Conservation (phyloP, 1,284 basidiomycete species). For the Coniferiporia sulphurascens region DNA sequence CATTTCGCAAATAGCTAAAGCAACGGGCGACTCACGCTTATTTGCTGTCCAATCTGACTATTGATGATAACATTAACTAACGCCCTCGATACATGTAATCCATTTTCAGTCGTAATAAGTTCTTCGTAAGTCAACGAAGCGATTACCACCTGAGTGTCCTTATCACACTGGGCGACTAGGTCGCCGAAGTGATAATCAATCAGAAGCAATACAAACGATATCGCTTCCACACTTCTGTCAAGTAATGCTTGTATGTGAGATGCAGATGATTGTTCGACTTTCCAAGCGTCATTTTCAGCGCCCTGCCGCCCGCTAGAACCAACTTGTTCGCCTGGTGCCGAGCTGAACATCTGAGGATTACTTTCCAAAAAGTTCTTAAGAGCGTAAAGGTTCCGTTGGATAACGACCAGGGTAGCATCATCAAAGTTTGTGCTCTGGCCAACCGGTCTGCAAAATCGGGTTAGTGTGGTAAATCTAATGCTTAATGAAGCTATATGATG, state of each 20-base stretch:
- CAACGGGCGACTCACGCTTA: conserved; percentile 62
- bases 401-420: conserved; percentile 57
- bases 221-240: conserved; percentile 81
- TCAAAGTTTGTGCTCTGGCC: conserved; percentile 52
- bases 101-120: conserved; percentile 78
- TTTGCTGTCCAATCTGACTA: conserved; percentile 94
- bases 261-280: conserved; percentile 82
- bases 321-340: conserved; percentile 60
- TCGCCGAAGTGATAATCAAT: conserved; percentile 91
- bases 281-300: conserved; percentile 78
- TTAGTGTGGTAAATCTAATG: background rate
- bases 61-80: conserved; percentile 95
- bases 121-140: conserved; percentile 75
- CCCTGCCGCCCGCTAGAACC: conserved; percentile 48
- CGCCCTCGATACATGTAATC: conserved; percentile 80
- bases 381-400: conserved; percentile 76
- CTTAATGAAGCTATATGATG: background rate
- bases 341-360: conserved; percentile 77
- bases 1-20: conserved; percentile 1
- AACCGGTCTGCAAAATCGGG: conserved; percentile 1
- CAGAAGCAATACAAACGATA: conserved; percentile 89
- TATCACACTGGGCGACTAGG: conserved; percentile 75
- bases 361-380: conserved; percentile 73
- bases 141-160: conserved; percentile 63
- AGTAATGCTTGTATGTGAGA: conserved; percentile 69